Base-by-base conservation (phyloP, 805 yeast species). In the Lachancea quebecensis region DNA sequence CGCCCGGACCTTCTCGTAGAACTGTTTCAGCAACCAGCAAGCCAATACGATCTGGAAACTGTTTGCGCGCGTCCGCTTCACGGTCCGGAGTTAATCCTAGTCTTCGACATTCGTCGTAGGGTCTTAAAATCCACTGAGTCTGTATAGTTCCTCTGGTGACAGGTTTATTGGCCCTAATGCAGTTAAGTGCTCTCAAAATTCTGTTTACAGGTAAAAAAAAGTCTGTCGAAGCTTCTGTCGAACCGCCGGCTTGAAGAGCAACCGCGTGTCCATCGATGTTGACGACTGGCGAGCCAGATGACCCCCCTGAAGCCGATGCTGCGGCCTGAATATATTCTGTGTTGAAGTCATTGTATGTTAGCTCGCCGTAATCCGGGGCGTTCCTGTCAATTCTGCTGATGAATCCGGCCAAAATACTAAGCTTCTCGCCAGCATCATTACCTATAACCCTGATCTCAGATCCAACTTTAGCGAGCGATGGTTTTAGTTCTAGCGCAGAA, bases 271-370 rank as follows among this genome's bases (percentile, higher is more conserved):
- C 96, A 54, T 85, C 82, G 37, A 83, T 79, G 62, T 88, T 83
- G 2, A 90, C 95, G n/a, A 90, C 97, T 0, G 97, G 97, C 3
- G 96, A 87, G 8, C 97, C 97, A 40, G 93, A 82, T 3, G 96
- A 88, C 2, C 97, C 97, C 28, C 97, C 97, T 14, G 95, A 83
- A 0, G 97, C 96, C 48, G 89, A 78, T 1, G 97, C 96, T 7
- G 97, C 96, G 1, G 96, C 96, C 66, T 89, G 96, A 45, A 89
- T 86, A 65, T 89, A 89, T 64, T 86, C 95, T 1, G 96, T 88
- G 62, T 89, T 88, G 73, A 88, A 89, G 70, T 89, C 97, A 60
- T 86, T 88, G 65, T 89, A 90, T 12, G 95, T 82, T 59, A 85
- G 70, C 25, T 79, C 80, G 40, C 96, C 97, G 58, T 90, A 90